phyloP scores from a whole-genome alignment of 345 rosid genomes.

The Jatropha curcas region DNA sequence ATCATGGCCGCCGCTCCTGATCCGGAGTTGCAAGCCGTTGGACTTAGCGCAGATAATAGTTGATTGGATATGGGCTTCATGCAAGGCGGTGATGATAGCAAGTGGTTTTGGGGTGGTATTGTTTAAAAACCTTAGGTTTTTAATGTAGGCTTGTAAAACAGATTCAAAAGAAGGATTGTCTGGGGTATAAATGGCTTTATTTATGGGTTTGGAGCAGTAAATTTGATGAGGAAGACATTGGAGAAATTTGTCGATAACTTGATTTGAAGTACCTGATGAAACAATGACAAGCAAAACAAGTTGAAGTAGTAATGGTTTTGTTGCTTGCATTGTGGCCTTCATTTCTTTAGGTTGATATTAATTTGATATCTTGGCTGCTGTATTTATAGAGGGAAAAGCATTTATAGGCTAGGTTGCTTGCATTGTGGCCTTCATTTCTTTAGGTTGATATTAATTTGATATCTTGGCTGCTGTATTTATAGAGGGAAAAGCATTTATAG shows the following conservation, averaged over 20 bases:
- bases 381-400: too few species aligned
- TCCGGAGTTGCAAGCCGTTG: background rate
- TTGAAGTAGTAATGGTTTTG: background rate
- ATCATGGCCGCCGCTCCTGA: constrained; percentile 17
- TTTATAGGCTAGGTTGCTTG: too few species aligned
- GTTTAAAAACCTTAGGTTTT: background rate
- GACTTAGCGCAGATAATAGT: constrained; percentile 2
- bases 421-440: background rate
- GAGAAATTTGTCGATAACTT: background rate
- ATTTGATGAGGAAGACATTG: background rate
- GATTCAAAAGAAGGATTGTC: background rate
- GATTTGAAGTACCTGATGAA: background rate
- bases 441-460: background rate
- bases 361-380: too few species aligned
- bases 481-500: too few species aligned
- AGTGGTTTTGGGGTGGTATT: background rate
- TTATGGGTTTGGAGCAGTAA: background rate
- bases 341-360: background rate
- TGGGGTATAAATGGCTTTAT: background rate
- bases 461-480: too few species aligned
- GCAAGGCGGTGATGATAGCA: background rate
- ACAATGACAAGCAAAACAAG: too few species aligned
- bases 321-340: too few species aligned
- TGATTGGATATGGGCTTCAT: constrained; percentile 15
- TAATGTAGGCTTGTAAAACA: background rate